These are phyloP conservation scores for Suhomyces tanzawaensis DNA, from an alignment of 805 yeast genomes.

Conservation along the genomic window DNA sequence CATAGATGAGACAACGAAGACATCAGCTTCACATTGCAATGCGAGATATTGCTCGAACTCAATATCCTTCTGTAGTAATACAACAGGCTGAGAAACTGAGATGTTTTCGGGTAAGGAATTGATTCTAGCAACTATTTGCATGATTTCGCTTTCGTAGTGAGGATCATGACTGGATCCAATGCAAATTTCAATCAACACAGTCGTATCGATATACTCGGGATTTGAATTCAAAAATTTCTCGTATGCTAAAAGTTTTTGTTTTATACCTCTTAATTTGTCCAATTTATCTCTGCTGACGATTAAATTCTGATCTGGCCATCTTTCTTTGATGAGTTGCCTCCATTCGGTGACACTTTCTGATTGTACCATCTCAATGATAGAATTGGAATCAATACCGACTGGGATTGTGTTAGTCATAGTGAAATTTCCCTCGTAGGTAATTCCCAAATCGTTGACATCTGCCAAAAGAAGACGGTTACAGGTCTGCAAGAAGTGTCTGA, in stretches of 20 bases:
- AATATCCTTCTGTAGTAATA: conserved; percentile 82
- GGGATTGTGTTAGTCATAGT: conserved; percentile 60
- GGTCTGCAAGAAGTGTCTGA: conserved; percentile 90
- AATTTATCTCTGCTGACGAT: conserved; percentile 87
- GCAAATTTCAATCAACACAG: conserved; percentile 83
- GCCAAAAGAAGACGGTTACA: conserved; percentile 80
- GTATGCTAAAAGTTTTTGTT: conserved; percentile 83
- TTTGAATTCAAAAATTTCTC: conserved; percentile 70
- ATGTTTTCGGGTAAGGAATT: conserved; percentile 74
- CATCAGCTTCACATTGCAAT: conserved; percentile 77
- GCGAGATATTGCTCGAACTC: conserved; percentile 90
- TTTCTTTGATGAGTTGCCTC: conserved; percentile 67
- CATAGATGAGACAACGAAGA: conserved; percentile 83
- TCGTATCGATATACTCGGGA: conserved; percentile 65
- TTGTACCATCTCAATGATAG: conserved; percentile 47
- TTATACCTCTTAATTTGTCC: conserved; percentile 83
- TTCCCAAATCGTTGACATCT: conserved; percentile 64
- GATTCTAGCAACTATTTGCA: conserved; percentile 79
- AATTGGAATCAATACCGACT: conserved; percentile 74
- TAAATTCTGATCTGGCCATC: conserved; percentile 71
- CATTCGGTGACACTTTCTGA: conserved; percentile 56
- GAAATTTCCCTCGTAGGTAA: conserved; percentile 59
- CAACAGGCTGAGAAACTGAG: conserved; percentile 77
- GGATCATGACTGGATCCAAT: conserved; percentile 54
- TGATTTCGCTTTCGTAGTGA: conserved; percentile 69